phyloP scores from a whole-genome alignment of 139 green algal genomes.

The Chlamydomonas asymmetrica region DNA sequence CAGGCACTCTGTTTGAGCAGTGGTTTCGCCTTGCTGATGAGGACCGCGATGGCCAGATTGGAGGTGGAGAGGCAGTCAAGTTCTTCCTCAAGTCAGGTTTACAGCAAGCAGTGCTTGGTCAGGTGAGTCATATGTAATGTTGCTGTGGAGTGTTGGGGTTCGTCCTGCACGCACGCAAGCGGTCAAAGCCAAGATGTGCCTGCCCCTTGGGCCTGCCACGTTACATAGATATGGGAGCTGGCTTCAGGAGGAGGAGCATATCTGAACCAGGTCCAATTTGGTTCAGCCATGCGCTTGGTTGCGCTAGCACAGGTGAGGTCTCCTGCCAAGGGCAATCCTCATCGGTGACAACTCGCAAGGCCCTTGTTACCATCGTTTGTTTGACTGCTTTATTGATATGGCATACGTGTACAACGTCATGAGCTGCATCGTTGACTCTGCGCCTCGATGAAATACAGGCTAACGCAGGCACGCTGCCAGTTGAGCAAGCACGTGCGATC shows the following conservation, averaged over 20 bases:
- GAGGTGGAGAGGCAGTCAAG: constrained; percentile 74
- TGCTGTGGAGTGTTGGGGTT: too few relatives aligned
- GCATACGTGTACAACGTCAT: too few relatives aligned
- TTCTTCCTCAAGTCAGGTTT: constrained; percentile 82
- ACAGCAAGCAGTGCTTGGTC: constrained; percentile 68
- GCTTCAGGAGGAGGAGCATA: constrained; percentile 65
- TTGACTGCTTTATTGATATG: too few relatives aligned
- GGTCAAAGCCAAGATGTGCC: neutral
- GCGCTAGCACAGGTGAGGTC: constrained; percentile 71
- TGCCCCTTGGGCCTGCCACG: neutral
- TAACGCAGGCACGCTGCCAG: constrained; percentile 41
- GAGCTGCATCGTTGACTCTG: too few relatives aligned
- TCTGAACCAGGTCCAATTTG: constrained; percentile 81
- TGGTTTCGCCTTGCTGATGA: constrained; percentile 73
- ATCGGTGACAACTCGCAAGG: too few relatives aligned
- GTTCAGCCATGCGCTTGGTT: constrained; percentile 77
- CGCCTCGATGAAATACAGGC: constrained; percentile 38
- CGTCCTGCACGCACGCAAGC: too few relatives aligned
- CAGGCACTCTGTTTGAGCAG: constrained; percentile 39
- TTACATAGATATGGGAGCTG: constrained; percentile 89
- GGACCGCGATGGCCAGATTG: constrained; percentile 65
- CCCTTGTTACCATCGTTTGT: too few relatives aligned
- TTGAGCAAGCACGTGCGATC: constrained; percentile 53
- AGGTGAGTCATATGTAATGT: too few relatives aligned
- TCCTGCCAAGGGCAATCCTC: neutral